A percentile compares a stretch with the other conserved stretches of the same genome.
Conservation (phyloP, 169 alveolate species). For the Plasmodium cynomolgi region DNA sequence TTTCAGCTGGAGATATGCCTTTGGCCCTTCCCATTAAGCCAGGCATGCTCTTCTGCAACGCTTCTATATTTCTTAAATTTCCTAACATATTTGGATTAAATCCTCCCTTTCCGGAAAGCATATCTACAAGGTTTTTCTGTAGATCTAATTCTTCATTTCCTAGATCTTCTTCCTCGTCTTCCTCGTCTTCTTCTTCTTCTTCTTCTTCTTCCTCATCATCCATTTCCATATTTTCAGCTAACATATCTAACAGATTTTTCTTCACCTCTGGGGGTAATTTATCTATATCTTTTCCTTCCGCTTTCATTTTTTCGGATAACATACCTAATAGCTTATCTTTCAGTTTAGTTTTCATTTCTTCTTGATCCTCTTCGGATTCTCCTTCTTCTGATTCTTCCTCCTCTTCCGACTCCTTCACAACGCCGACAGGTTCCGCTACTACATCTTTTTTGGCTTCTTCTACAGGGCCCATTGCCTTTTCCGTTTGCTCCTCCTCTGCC, state of each 20-base stretch:
- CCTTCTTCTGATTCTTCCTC: neutral
- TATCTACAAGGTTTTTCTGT: neutral
- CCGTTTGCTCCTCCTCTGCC: neutral
- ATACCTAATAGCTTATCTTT: too few relatives aligned
- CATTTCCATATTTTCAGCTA: neutral
- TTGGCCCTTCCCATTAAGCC: neutral
- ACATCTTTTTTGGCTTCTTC: neutral
- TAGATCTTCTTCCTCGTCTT: neutral
- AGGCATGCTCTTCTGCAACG: neutral
- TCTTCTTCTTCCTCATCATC: neutral
- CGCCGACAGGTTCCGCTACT: neutral
- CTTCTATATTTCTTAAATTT: neutral
- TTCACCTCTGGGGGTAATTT: too few relatives aligned
- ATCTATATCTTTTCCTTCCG: too few relatives aligned
- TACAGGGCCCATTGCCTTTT: neutral
- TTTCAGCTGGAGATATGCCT: neutral
- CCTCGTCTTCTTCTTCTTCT: neutral
- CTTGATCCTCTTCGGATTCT: neutral
- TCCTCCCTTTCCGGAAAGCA: neutral
- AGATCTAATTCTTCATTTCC: neutral
- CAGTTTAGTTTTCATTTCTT: too few relatives aligned
- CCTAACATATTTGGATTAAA: neutral
- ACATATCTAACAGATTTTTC: neutral
- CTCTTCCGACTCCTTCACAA: neutral
- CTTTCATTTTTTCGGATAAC: too few relatives aligned